Conservation (phyloP, 345 rosid genomes). For the Excoecaria cochinchinensis region DNA sequence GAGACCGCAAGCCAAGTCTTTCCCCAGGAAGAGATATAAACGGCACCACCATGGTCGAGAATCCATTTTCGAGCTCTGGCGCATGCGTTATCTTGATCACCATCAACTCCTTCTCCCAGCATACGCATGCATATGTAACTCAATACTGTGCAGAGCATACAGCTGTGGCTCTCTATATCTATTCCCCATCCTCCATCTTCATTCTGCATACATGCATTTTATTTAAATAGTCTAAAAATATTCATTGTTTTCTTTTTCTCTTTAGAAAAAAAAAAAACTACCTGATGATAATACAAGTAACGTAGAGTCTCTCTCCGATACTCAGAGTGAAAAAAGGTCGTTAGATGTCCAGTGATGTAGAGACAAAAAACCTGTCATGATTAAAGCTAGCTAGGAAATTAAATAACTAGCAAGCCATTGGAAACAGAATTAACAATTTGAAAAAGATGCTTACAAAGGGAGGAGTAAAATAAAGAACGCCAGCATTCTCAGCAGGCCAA, state of each 20-base stretch:
- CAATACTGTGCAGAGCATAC: slow-evolving; percentile 19
- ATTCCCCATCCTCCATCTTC: slow-evolving; percentile 32
- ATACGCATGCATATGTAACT: slow-evolving; percentile 22
- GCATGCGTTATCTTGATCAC: slow-evolving; percentile 19
- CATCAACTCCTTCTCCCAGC: slow-evolving; percentile 15
- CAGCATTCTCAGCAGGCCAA: slow-evolving; percentile 23
- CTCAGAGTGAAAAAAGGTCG: slow-evolving; percentile 14
- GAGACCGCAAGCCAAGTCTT: slow-evolving; percentile 26
- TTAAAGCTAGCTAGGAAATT: not conserved
- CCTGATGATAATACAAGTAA: slow-evolving; percentile 24
- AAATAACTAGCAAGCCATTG: not conserved
- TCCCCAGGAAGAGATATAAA: slow-evolving; percentile 24
- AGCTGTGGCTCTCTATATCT: slow-evolving; percentile 24
- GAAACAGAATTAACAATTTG: too few relatives aligned
- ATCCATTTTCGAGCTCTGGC: slow-evolving; percentile 22
- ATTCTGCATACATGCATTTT: slow-evolving; percentile 1
- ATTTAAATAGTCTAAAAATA: too few relatives aligned
- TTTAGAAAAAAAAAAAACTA: not conserved
- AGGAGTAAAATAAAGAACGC: slow-evolving; percentile 11
- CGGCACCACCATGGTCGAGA: slow-evolving; percentile 18
- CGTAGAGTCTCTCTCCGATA: slow-evolving; percentile 19
- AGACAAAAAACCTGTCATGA: slow-evolving; percentile 9
- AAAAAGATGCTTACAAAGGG: slow-evolving; percentile 3
- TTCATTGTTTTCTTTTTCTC: too few relatives aligned
- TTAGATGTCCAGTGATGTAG: slow-evolving; percentile 21